These are phyloP conservation scores for Castanea crenata DNA, from an alignment of 306 rosid species.

Conservation along the genomic window DNA sequence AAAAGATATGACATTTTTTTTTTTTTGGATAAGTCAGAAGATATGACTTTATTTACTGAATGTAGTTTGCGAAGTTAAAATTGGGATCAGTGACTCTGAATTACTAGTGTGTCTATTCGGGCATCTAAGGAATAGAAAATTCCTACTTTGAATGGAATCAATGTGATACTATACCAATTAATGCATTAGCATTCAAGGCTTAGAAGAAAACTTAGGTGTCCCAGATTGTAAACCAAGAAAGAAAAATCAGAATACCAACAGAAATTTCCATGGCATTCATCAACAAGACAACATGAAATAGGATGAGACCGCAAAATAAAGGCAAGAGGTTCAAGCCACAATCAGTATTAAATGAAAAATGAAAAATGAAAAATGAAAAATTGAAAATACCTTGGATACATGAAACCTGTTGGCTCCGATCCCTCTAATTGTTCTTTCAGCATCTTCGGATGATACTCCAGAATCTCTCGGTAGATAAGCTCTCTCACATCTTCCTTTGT, in stretches of 20 bases:
- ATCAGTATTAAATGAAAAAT: neutral
- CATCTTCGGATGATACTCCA: slow-evolving; percentile 98
- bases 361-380: slow-evolving; percentile 5
- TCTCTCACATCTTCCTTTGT: slow-evolving; percentile 99
- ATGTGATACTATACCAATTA: neutral
- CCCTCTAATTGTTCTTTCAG: slow-evolving; percentile 92
- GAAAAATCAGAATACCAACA: neutral
- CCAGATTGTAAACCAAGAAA: neutral
- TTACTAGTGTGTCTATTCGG: neutral
- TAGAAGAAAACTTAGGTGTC: neutral
- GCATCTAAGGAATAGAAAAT: neutral
- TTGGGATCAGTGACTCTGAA: neutral
- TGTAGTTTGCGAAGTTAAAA: neutral
- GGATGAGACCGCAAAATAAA: neutral
- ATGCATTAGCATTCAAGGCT: neutral
- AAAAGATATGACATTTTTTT: no score
- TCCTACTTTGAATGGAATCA: neutral
- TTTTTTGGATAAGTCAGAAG: neutral
- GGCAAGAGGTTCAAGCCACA: neutral
- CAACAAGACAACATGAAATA: neutral
- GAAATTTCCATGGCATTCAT: neutral
- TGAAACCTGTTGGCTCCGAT: slow-evolving; percentile 89
- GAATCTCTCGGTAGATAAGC: slow-evolving; percentile 88
- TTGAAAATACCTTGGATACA: slow-evolving; percentile 92
- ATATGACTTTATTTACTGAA: neutral